These are phyloP conservation scores for Candida alai DNA, from an alignment of 805 yeast genomes.

Conservation along the genomic window DNA sequence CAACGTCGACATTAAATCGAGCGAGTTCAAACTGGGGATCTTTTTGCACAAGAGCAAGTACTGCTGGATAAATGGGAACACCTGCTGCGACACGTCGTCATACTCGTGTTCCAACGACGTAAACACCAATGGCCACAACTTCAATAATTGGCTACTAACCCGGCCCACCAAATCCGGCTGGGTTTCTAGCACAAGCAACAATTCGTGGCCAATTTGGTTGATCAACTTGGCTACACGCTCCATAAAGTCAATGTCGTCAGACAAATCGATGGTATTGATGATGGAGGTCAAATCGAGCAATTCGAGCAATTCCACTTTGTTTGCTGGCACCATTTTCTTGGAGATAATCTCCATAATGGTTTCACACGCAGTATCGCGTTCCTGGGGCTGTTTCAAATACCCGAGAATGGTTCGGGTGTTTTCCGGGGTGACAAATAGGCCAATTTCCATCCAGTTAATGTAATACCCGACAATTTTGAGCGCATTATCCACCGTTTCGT, in stretches of 20 bases:
- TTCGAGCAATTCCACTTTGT: slow-evolving; percentile 64
- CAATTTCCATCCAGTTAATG: slow-evolving; percentile 90
- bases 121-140: slow-evolving; percentile 69
- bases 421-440: slow-evolving; percentile 60
- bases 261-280: slow-evolving; percentile 31
- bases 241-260: slow-evolving; percentile 57
- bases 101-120: slow-evolving; percentile 74
- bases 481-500: slow-evolving; percentile 52
- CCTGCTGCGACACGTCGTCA: slow-evolving; percentile 83
- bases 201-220: slow-evolving; percentile 71
- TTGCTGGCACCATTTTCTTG: slow-evolving; percentile 74
- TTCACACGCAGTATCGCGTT: slow-evolving; percentile 52
- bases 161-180: slow-evolving; percentile 39
- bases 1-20: slow-evolving; percentile 57
- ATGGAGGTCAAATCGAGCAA: slow-evolving; percentile 64
- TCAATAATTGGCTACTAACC: slow-evolving; percentile 46
- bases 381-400: slow-evolving; percentile 47
- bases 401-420: slow-evolving; percentile 56
- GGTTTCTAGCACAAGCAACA: slow-evolving; percentile 58
- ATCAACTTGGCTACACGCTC: slow-evolving; percentile 74
- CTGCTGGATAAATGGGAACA: slow-evolving; percentile 75
- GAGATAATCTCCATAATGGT: slow-evolving; percentile 62
- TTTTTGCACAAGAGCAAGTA: slow-evolving; percentile 70
- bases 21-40: slow-evolving; percentile 28
- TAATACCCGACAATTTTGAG: slow-evolving; percentile 75